phyloP scores from a whole-genome alignment of 192 early-diverging fungal genomes.

The Backusella parvicylindrica region DNA sequence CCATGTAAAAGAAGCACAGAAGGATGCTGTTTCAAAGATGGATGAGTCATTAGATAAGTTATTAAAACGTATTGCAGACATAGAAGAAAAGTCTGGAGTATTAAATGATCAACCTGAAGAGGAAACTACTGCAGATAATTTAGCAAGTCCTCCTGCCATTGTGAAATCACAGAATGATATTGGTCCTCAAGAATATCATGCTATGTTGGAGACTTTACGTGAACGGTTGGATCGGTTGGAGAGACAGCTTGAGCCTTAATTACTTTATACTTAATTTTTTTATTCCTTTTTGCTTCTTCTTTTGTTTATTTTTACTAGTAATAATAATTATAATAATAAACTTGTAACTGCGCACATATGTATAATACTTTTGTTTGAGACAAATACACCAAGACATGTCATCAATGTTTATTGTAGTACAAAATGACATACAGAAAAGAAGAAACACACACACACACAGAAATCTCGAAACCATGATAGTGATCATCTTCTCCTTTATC shows the following conservation, averaged over 20 bases:
- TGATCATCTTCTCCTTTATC: too few species aligned
- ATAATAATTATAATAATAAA: neutral
- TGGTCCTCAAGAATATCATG: constrained; percentile 21
- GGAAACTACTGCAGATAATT: neutral
- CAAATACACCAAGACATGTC: neutral
- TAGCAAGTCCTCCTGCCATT: constrained; percentile 22
- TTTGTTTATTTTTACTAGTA: neutral
- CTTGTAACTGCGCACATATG: neutral
- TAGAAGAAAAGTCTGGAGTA: constrained; percentile 1
- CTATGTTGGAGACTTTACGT: constrained; percentile 20
- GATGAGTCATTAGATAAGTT: constrained; percentile 38
- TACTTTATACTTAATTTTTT: neutral
- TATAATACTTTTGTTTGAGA: neutral
- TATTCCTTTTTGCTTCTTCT: neutral
- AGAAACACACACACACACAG: neutral
- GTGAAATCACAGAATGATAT: constrained; percentile 32
- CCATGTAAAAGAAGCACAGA: constrained; percentile 72
- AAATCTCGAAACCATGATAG: neutral
- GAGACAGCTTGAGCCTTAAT: constrained; percentile 18
- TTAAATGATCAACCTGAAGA: neutral
- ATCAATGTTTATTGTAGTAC: neutral
- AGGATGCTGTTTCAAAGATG: constrained; percentile 49
- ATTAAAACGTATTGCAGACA: constrained; percentile 5
- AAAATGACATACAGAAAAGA: neutral
- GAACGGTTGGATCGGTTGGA: constrained; percentile 29